Base-by-base conservation (phyloP, 257 asterid species). In the Coffea canephora region DNA sequence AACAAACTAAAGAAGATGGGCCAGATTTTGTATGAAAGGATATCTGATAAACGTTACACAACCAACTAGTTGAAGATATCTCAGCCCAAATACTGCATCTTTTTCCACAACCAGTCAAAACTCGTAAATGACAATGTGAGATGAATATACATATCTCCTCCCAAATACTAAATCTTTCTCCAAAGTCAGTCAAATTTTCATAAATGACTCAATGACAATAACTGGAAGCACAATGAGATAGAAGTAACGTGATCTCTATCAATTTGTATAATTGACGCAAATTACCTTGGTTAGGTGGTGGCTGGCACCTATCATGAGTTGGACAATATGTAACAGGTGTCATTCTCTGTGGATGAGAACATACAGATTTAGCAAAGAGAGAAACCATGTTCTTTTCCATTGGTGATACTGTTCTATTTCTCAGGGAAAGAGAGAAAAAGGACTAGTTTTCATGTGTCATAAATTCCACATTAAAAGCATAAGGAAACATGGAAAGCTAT, bases 251-350 rank as follows among this genome's bases (percentile, higher is more conserved):
- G 54, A 39, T 10, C 6, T 2, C n/a, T 6, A 46, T 8, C 0
- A 71, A 27, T 55, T 23, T 59, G 77, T n/a, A 70, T 27, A 57
- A 6, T 75, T 39, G 15, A 0, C 39, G n/a, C 69, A 68, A 41
- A 57, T 71, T 70, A 87, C 91, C 91, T 87, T 87, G 91, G 79
- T 87, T 76, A 62, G 91, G 89, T 50, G 91, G 89, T 36, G 91
- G 89, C 43, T 79, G 54, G 54, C 89, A 82, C 71, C 87, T 79
- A 61, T 87, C 91, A 80, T 82, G 87, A 65, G 89, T 87, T 57
- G 91, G 89, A 13, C 31, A 83, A 66, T 85, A 85, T 25, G 89
- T 87, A 62, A 82, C 85, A 1, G 86, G 88, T 5, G 80, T 79
- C 85, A 80, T 85, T 80, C 79, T 83, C 91, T 87, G 52, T 69